Conservation (phyloP, 495 filamentous ascomycete species). For the Friedmanniomyces simplex region DNA sequence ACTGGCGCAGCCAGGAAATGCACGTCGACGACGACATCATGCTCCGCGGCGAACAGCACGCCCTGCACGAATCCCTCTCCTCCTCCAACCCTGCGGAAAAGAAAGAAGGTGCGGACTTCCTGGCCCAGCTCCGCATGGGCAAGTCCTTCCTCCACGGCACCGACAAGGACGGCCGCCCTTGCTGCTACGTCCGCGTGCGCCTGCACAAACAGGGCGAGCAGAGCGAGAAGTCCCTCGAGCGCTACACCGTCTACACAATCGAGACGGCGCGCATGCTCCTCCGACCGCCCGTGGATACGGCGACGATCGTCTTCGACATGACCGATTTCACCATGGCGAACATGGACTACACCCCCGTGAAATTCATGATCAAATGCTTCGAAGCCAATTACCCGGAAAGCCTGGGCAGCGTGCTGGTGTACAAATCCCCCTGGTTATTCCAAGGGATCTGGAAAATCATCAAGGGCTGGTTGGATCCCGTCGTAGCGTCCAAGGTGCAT, state of each 20-base stretch:
- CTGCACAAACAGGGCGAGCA: constrained; percentile 77
- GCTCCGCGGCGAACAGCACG: constrained; percentile 59
- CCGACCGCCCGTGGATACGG: constrained; percentile 72
- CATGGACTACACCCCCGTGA: constrained; percentile 96
- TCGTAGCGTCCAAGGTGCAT: constrained; percentile 88
- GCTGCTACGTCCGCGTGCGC: constrained; percentile 75
- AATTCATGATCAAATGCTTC: constrained; percentile 99
- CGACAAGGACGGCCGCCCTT: constrained; percentile 76
- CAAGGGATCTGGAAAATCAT: constrained; percentile 76
- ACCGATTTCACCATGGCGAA: constrained; percentile 84
- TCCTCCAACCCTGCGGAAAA: constrained; percentile 43
- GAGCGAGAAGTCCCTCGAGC: constrained; percentile 64
- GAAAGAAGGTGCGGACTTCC: constrained; percentile 69
- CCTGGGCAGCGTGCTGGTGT: constrained; percentile 84
- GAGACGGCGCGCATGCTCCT: constrained; percentile 84
- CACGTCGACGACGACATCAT: constrained; percentile 85
- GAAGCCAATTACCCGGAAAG: constrained; percentile 97
- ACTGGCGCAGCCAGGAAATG: constrained; percentile 73
- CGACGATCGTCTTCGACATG: constrained; percentile 93
- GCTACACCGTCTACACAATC: constrained; percentile 88
- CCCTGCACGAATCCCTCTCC: constrained; percentile 48
- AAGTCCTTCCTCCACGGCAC: constrained; percentile 88
- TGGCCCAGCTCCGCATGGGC: constrained; percentile 77
- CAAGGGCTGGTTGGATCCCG: constrained; percentile 91
- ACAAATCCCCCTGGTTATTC: constrained; percentile 96